Evolutionary conservation across 768 basidiomycete species (phyloP), one percentile per base, ranked within the genome.

Genomic region (Leccinum imitatum): DNA sequence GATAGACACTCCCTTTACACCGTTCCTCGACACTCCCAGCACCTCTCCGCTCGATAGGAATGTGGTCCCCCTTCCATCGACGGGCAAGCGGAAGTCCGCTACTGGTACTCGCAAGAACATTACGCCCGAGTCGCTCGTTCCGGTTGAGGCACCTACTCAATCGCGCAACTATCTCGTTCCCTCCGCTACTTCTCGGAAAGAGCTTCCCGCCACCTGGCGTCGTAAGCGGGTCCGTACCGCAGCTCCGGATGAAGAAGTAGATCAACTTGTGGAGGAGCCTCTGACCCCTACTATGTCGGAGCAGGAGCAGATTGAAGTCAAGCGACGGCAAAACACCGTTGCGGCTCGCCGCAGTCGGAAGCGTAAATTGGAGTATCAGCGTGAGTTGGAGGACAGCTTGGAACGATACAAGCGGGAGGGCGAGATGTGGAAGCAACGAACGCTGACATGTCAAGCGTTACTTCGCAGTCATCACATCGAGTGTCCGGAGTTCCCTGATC

Each of bases 281-380:
- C 1, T 73, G 14, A 68, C 74, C 13, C 78, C 82, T 13, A 77
- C 81, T 0, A 74, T 80, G 3, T 79, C 82, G 1, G 84, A 85
- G 65, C 76, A 84, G 66, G 84, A 88, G 69, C 86, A 87, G 64
- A 90, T 90, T 63, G 87, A 86, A 66, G 82, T 81, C 47, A 94
- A 93, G 78, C 84, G 93, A 31, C 81, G 87, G 9, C 86, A 87
- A 75, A 96, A 96, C 65, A 94, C 93, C 3, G 74, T 93, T 5
- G 93, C 93, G 0, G 94, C 94, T 6, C 84, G 93, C 2, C 83
- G 89, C 31, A 89, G 86, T 68, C 82, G 93, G 19, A 83, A 83
- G 77, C 82, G 90, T 59, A 93, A 91, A 78, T 72, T 86, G 44
- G 81, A 84, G 69, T 84, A 93, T 63, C 81, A 87, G 64, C 79